phyloP scores from a whole-genome alignment of 2,329 filamentous ascomycete species.

The Arthrocladium fulminans region DNA sequence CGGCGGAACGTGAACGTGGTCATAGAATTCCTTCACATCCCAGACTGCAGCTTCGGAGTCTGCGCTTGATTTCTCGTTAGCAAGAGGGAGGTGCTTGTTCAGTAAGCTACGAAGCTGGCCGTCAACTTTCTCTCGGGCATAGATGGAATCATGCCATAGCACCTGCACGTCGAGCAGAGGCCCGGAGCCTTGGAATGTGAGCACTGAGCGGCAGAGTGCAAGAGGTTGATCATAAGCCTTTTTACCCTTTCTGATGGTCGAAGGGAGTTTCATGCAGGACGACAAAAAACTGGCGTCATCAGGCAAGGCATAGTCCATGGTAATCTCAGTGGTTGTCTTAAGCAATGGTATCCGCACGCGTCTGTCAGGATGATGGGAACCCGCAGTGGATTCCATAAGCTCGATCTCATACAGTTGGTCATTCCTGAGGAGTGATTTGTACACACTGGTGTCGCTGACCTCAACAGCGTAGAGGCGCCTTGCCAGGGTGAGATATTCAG shows the following conservation, averaged over 20 bases:
- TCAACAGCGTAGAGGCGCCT: background rate
- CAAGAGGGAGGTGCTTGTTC: background rate
- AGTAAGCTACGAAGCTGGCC: constrained; percentile 7
- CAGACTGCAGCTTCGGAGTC: constrained; percentile 11
- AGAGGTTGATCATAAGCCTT: background rate
- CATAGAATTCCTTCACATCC: constrained; percentile 36
- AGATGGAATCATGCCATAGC: constrained; percentile 9
- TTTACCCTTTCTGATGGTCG: background rate
- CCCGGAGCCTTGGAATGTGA: background rate
- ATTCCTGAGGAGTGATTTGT: background rate
- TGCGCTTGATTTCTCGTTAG: background rate
- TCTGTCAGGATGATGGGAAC: background rate
- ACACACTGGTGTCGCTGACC: background rate
- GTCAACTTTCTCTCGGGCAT: constrained; percentile 6
- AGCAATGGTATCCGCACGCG: background rate
- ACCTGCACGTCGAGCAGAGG: constrained; percentile 6
- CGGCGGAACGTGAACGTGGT: constrained; percentile 38
- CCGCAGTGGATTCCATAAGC: background rate
- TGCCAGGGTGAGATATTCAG: constrained; percentile 5
- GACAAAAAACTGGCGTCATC: background rate
- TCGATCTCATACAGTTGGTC: background rate
- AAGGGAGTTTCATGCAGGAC: background rate
- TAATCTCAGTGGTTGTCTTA: background rate
- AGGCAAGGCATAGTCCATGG: background rate
- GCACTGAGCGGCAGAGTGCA: background rate